These are phyloP conservation scores for Cicer bijugum DNA, from an alignment of 306 rosid species.

Conservation along the genomic window DNA sequence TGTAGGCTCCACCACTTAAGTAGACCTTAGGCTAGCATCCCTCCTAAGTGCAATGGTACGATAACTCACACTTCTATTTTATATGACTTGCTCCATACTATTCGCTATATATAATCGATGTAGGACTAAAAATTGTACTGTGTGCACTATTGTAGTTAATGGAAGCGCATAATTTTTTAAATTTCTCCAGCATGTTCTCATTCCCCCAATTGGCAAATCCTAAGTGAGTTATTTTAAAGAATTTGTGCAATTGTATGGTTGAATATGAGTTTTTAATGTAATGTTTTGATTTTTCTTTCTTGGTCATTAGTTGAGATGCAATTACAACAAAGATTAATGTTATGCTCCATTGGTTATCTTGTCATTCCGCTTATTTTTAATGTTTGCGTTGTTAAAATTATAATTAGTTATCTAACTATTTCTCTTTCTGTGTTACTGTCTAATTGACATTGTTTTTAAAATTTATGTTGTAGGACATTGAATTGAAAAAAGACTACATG, in stretches of 20 bases:
- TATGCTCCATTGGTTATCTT: constrained; percentile 47
- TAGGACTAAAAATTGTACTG: too few relatives aligned
- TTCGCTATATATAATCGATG: too few relatives aligned
- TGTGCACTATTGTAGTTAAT: too few relatives aligned
- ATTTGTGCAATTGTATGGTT: too few relatives aligned
- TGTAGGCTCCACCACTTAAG: constrained; percentile 49
- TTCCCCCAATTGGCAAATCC: too few relatives aligned
- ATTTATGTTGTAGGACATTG: constrained; percentile 61
- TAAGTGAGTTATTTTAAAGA: too few relatives aligned
- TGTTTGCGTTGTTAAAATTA: constrained; percentile 43
- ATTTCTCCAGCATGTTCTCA: too few relatives aligned
- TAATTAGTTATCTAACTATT: neutral
- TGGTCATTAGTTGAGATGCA: too few relatives aligned
- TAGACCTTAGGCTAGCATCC: constrained; percentile 63
- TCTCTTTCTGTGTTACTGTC: neutral
- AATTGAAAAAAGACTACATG: constrained; percentile 29
- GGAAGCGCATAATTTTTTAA: too few relatives aligned
- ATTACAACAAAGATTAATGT: too few relatives aligned
- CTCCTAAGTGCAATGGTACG: constrained; percentile 37
- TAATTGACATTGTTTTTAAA: constrained; percentile 3
- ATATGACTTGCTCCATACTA: neutral
- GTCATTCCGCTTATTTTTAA: constrained; percentile 76
- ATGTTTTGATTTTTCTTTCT: too few relatives aligned
- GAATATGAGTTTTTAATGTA: too few relatives aligned
- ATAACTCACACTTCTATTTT: neutral